Percentiles rank a stretch among this genome's conserved stretches.
phyloP scores from a whole-genome alignment of 2,329 filamentous ascomycete genomes.

The Cytospora piceae region DNA sequence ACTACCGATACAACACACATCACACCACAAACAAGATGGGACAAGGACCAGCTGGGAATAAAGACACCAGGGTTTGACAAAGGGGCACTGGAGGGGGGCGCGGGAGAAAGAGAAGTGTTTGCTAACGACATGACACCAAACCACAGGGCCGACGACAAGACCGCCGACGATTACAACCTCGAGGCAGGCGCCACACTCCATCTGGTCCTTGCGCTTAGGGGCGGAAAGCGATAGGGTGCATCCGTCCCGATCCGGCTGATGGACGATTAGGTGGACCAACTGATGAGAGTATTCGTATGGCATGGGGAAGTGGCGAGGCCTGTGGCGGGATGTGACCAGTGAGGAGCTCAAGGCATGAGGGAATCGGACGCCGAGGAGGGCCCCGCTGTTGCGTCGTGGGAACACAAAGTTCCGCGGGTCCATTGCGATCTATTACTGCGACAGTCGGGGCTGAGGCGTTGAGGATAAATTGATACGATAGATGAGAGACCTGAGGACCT shows the following conservation, averaged over 20 bases:
- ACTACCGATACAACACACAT: not conserved
- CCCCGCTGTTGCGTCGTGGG: not conserved
- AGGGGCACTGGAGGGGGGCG: not conserved
- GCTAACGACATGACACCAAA: conserved; percentile 3
- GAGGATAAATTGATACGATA: not conserved
- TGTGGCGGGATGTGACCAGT: not conserved
- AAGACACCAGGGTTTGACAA: not conserved
- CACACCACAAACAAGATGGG: not conserved
- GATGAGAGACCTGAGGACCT: not conserved
- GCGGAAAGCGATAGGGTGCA: conserved; percentile 54
- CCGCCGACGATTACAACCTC: conserved; percentile 85
- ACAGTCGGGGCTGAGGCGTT: not conserved
- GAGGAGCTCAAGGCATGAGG: not conserved
- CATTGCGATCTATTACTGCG: not conserved
- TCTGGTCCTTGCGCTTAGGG: conserved; percentile 90
- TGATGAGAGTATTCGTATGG: not conserved
- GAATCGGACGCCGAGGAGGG: not conserved
- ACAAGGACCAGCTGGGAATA: not conserved
- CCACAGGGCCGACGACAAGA: conserved; percentile 89
- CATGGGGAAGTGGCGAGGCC: not conserved
- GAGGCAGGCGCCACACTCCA: conserved; percentile 93
- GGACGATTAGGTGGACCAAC: not conserved
- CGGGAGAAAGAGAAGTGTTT: not conserved
- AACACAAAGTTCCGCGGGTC: not conserved
- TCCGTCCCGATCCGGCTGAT: not conserved